phyloP scores from a whole-genome alignment of 2,329 filamentous ascomycete genomes.

The Talaromyces atroroseus region DNA sequence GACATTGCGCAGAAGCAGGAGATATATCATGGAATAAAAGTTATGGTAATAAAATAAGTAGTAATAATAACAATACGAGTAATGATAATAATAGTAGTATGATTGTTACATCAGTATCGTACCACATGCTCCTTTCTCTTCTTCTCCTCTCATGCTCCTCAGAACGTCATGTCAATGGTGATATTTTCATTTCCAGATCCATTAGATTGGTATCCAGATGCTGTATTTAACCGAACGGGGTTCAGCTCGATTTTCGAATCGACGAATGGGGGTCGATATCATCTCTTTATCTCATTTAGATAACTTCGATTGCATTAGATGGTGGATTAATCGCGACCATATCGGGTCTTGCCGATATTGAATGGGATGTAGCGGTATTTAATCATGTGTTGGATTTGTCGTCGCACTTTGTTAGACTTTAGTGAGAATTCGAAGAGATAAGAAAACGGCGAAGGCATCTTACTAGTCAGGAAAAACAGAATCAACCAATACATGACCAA shows the following conservation, averaged over 20 bases:
- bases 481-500: conserved; percentile 99
- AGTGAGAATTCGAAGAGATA: too few species aligned
- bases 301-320: background rate
- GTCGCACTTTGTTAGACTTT: conserved; percentile 62
- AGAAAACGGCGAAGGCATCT: conserved; percentile 35
- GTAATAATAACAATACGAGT: background rate
- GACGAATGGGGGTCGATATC: background rate
- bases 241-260: background rate
- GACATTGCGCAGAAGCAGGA: background rate
- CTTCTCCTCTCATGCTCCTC: background rate
- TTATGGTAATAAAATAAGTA: background rate
- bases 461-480: conserved; percentile 90
- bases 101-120: background rate
- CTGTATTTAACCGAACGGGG: background rate
- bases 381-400: conserved; percentile 99
- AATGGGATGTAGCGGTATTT: conserved; percentile 99
- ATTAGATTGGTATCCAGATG: background rate
- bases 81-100: background rate
- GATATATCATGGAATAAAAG: background rate
- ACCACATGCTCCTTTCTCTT: background rate
- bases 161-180: background rate
- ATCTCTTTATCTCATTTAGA: background rate
- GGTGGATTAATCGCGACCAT: conserved; percentile 40
- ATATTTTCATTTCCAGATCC: background rate
- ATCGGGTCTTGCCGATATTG: conserved; percentile 81